Conservation (phyloP, 2,329 filamentous ascomycete genomes). For the Blastomyces parvus region DNA sequence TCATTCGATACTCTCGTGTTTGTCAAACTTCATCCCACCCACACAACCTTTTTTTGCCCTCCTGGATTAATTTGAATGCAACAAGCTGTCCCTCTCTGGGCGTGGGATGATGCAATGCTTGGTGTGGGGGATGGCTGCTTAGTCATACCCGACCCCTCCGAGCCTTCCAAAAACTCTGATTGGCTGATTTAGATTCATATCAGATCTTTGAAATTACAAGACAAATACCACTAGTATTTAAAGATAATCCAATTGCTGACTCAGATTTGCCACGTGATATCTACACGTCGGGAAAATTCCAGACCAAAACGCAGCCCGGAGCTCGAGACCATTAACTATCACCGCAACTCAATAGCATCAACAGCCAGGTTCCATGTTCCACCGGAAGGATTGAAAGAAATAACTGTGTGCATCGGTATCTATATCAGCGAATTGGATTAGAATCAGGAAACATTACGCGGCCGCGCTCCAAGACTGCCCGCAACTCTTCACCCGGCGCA, state of each 20-base stretch:
- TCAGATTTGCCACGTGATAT: neutral
- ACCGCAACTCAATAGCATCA: neutral
- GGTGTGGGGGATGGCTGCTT: too few species aligned
- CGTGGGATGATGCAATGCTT: too few species aligned
- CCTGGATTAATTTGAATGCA: too few species aligned
- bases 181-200: neutral
- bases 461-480: neutral
- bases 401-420: neutral
- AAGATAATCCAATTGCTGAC: neutral
- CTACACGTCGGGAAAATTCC: neutral
- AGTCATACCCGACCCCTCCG: too few species aligned
- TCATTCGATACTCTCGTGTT: too few species aligned
- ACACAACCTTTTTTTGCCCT: too few species aligned
- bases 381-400: neutral
- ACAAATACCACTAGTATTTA: constrained; percentile 4
- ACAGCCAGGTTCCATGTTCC: neutral
- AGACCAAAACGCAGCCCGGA: neutral
- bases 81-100: too few species aligned
- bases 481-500: neutral
- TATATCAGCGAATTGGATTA: neutral
- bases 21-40: too few species aligned
- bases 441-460: neutral
- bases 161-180: too few species aligned
- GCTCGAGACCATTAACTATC: too few species aligned
- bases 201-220: neutral